Base-by-base conservation (phyloP, 2,329 filamentous ascomycete genomes). In the Fusarium sarcochroum region DNA sequence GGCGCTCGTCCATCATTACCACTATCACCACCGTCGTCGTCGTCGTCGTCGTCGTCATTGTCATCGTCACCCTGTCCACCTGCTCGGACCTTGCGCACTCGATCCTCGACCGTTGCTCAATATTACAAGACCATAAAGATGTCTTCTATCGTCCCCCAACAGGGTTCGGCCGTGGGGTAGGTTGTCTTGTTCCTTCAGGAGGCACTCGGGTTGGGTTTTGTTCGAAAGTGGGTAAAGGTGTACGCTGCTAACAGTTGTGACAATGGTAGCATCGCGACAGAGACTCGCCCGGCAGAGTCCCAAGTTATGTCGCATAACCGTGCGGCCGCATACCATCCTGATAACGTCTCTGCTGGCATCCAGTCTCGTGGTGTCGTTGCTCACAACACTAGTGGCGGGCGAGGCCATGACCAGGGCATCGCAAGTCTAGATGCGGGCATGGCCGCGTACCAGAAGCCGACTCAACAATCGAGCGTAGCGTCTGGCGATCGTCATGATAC, bases 101-200 rank as follows among this genome's bases (percentile, higher is more conserved):
- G 17, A 20, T 58, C 21, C 23, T 27, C 23, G 49, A 46, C n/a
- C 13, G 6, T 38, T 10, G 25, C n/a, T 11, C 49, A 13, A 35
- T 35, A 54, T 45, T 25, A 21, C 21, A 23, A 3, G 20, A 21
- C 11, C 21, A n/a, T 8, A 23, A n/a, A 17, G 17, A 69, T 69
- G 66, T 54, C 60, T n/a, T 68, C 66, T 18, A 38, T 54, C 41
- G 20, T 7, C 11, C 44, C 61, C 37, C 48, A 52, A 17, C 61
- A 58, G 35, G 61, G 61, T 32, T 69, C 66, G 45, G 65, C 38
- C 56, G 27, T 14, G 10, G 34, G 48, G 66, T 69, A 69, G 9
- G 66, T 62, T 25, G 15, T 30, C 37, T 34, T 25, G 44, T 46
- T 50, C 32, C 14, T 30, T 48, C 30, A 17, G 34, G 18, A 18